Evolutionary conservation across 129 eudicot species (phyloP).

Genomic region (Ambrosia trifida): DNA sequence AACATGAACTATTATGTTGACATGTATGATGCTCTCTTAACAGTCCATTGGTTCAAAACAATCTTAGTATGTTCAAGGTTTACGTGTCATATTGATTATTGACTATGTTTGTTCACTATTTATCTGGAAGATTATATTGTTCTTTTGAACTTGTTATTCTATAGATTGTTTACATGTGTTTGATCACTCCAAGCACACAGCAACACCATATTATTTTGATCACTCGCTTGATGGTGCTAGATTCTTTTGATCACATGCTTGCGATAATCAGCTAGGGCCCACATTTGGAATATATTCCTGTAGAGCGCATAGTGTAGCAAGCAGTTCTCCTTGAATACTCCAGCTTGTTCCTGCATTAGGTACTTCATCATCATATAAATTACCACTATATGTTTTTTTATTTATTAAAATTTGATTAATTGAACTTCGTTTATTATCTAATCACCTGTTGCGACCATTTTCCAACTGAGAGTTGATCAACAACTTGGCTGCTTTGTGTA

Average conservation of each 20-base stretch:
- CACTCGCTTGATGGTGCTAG: slow-evolving; percentile 12
- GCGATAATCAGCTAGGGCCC: slow-evolving; percentile 78
- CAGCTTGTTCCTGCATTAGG: slow-evolving; percentile 65
- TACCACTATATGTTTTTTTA: neutral
- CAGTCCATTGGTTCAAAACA: slow-evolving; percentile 37
- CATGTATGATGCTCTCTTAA: too few relatives aligned
- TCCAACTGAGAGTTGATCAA: slow-evolving; percentile 81
- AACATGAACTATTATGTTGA: slow-evolving; percentile 51
- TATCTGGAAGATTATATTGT: neutral
- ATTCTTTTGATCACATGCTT: slow-evolving; percentile 37
- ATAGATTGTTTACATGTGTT: slow-evolving; percentile 2
- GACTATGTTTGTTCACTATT: neutral
- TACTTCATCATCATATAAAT: neutral
- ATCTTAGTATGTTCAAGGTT: slow-evolving; percentile 33
- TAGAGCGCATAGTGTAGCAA: slow-evolving; percentile 78
- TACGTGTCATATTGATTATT: slow-evolving; percentile 8
- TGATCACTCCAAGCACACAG: slow-evolving; percentile 19
- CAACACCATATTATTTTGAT: neutral
- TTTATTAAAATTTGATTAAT: neutral
- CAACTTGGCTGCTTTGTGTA: slow-evolving; percentile 70
- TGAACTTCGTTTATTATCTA: slow-evolving; percentile 5
- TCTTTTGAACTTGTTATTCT: slow-evolving; percentile 15
- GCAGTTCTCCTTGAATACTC: slow-evolving; percentile 76
- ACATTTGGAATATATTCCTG: slow-evolving; percentile 67
- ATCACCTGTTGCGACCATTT: slow-evolving; percentile 84